Evolutionary conservation across 441 rosid species (phyloP).

Genomic region (Gossypium trilobum): DNA sequence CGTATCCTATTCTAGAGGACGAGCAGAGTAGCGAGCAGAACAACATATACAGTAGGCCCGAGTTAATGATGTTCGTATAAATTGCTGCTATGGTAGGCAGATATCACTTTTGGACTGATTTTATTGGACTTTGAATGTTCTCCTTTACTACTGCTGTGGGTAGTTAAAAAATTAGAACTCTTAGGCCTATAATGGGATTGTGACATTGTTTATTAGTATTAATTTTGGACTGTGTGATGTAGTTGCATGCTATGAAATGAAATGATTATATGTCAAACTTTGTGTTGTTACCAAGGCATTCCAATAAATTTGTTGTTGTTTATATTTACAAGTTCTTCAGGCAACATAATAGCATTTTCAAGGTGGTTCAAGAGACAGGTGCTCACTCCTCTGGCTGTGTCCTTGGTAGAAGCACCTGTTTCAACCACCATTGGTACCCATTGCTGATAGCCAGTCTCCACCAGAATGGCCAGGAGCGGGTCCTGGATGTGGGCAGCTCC

Average conservation of each 20-base stretch:
- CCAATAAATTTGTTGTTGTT: neutral
- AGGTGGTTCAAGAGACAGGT: too few relatives aligned
- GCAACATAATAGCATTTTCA: neutral
- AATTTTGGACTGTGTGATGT: neutral
- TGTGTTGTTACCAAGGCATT: neutral
- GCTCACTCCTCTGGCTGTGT: too few relatives aligned
- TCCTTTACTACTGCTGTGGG: neutral
- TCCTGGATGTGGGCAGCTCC: too few relatives aligned
- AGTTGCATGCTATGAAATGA: neutral
- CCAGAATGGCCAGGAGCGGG: too few relatives aligned
- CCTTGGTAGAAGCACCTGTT: too few relatives aligned
- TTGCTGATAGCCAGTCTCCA: too few relatives aligned
- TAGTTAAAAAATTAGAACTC: neutral
- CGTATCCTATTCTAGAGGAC: slow-evolving; percentile 70
- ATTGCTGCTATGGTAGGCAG: neutral
- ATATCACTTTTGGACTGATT: neutral
- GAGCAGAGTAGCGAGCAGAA: slow-evolving; percentile 64
- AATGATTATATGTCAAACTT: neutral
- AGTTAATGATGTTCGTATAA: slow-evolving; percentile 65
- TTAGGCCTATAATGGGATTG: neutral
- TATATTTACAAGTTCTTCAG: neutral
- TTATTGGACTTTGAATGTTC: neutral
- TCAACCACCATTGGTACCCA: too few relatives aligned
- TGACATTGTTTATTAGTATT: neutral
- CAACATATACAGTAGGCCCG: slow-evolving; percentile 76